Evolutionary conservation across 257 asterid species (phyloP).

Genomic region (Thymus mandschuricus): DNA sequence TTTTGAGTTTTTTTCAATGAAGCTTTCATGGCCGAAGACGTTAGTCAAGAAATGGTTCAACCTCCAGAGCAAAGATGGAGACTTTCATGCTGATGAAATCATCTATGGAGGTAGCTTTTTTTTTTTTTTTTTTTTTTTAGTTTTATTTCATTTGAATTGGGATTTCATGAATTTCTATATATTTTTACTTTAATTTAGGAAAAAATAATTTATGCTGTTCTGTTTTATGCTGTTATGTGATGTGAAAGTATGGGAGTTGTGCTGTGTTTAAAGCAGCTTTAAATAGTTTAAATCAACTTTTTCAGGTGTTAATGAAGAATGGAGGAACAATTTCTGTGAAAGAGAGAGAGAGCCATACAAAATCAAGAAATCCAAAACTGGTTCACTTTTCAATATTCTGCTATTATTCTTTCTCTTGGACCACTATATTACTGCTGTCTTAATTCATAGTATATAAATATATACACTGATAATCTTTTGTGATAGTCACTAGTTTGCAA

Average conservation of each 20-base stretch:
- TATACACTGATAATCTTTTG: background rate
- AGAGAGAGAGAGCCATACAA: slow-evolving; percentile 49
- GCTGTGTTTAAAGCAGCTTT: slow-evolving; percentile 48
- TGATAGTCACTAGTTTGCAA: background rate
- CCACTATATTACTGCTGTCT: slow-evolving; percentile 36
- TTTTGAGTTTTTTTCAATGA: slow-evolving; percentile 30
- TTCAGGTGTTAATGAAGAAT: slow-evolving; percentile 76
- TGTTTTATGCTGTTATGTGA: slow-evolving; percentile 20
- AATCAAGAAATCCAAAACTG: slow-evolving; percentile 74
- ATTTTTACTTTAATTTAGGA: background rate
- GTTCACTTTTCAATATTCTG: slow-evolving; percentile 46
- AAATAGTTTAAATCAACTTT: slow-evolving; percentile 32
- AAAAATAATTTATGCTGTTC: slow-evolving; percentile 9
- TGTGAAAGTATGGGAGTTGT: slow-evolving; percentile 44
- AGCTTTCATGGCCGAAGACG: slow-evolving; percentile 82
- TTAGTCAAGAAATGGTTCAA: slow-evolving; percentile 91
- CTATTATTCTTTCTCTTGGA: slow-evolving; percentile 43
- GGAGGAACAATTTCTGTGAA: slow-evolving; percentile 68
- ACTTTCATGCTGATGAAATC: slow-evolving; percentile 78
- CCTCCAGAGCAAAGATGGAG: slow-evolving; percentile 61
- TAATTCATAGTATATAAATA: background rate
- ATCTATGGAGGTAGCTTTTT: slow-evolving; percentile 50
- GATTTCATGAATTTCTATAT: slow-evolving; percentile 16
- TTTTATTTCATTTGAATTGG: slow-evolving; percentile 23
- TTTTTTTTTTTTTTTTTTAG: slow-evolving; percentile 27